Base-by-base conservation (phyloP, 139 green algal species). In the Tetraselmis chui region DNA sequence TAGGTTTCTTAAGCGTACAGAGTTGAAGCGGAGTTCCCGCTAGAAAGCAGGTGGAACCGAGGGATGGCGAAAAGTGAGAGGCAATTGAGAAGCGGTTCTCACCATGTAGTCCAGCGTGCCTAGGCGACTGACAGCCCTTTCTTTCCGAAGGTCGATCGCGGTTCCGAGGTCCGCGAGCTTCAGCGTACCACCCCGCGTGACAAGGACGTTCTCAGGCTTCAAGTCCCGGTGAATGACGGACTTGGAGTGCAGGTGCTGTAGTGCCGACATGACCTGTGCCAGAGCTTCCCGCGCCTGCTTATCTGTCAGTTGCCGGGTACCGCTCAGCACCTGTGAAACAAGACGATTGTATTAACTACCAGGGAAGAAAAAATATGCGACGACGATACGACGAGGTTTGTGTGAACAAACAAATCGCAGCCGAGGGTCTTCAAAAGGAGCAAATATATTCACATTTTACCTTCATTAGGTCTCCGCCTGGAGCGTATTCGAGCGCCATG, bases 161-260 rank as follows among this genome's bases (percentile, higher is more conserved):
- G 45, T 67, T 29, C 77, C 77, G 32, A 80, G 32, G 77, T 80
- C 77, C n/a, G 77, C 77, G 26, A 80, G 29, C 29, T 80, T 80
- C 28, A 80, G 31, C 28, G 28, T 18, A 2, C 77, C 77, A 2
- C 29, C 58, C 23, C 77, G 31, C 29, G 28, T 32, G 27, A 80
- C 24, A 23, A 80, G 29, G 27, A 80, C 2, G n/a, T 80, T 80
- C 28, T 32, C 77, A 2, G 77, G 77, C n/a, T 80, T 80, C 28
- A 80, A 59, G 29, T 80, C 77, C 23, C 77, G 77, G 77, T 80
- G 77, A 25, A 80, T 80, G 29, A 80, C 18, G 11, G 45, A 67
- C 5, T 25, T 5, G 45, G 11, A 5, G 45, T 67, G 45, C 45
- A 67, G 18, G 45, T 67, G 18, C 45, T 67, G 11, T 5, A 67